These are phyloP conservation scores for Mycena leptocephala DNA, from an alignment of 768 basidiomycete species.

Conservation along the genomic window DNA sequence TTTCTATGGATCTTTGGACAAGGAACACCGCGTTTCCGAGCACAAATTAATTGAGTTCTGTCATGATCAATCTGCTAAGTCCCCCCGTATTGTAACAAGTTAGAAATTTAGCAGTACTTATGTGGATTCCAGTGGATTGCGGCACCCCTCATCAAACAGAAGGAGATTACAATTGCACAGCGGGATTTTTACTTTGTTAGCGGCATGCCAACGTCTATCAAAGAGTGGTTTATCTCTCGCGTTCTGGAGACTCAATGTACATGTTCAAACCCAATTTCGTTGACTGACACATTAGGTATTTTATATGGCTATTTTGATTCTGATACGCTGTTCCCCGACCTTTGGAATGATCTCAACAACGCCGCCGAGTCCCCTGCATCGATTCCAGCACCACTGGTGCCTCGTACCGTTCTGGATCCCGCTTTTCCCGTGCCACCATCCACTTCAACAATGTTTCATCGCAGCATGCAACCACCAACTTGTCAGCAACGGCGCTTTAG, in stretches of 20 bases:
- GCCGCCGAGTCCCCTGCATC: neutral
- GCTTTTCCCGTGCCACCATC: too few relatives aligned
- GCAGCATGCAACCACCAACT: neutral
- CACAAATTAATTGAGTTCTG: too few relatives aligned
- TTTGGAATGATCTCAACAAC: neutral
- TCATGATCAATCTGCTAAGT: too few relatives aligned
- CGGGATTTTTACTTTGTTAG: constrained; percentile 22
- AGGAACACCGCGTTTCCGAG: too few relatives aligned
- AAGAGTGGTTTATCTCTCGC: constrained; percentile 15
- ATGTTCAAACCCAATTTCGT: neutral
- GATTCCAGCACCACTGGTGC: neutral
- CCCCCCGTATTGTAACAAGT: neutral
- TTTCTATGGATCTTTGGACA: neutral
- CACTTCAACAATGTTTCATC: too few relatives aligned
- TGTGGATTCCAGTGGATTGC: neutral
- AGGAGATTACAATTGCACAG: neutral
- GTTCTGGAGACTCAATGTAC: constrained; percentile 8
- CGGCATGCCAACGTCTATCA: constrained; percentile 20
- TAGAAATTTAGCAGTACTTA: neutral
- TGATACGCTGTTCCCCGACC: neutral
- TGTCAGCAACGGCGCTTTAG: too few relatives aligned
- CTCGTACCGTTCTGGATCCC: too few relatives aligned
- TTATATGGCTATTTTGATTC: neutral
- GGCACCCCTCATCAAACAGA: neutral
- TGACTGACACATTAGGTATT: neutral